Evolutionary conservation across 192 early-diverging fungal genomes (phyloP).

Genomic region (Backusella psychrophila): DNA sequence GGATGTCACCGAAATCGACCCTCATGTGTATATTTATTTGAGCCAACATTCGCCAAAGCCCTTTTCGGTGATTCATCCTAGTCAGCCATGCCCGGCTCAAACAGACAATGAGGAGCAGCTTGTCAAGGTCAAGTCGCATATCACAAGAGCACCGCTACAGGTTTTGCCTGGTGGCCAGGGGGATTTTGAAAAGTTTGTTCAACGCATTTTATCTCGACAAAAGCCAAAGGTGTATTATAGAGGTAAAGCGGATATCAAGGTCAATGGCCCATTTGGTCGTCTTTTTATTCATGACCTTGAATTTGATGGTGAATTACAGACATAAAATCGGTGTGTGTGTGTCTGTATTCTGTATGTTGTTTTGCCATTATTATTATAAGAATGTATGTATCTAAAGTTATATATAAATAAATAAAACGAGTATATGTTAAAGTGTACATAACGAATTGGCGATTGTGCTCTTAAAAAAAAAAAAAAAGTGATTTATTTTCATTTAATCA

Average conservation of each 20-base stretch:
- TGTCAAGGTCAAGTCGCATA: constrained; percentile 18
- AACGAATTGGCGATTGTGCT: neutral
- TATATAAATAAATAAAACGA: neutral
- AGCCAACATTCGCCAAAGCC: constrained; percentile 11
- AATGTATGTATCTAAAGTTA: neutral
- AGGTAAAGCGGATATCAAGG: constrained; percentile 22
- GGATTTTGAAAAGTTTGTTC: constrained; percentile 35
- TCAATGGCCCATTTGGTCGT: constrained; percentile 25
- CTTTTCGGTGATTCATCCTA: constrained; percentile 26
- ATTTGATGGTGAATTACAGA: constrained; percentile 31
- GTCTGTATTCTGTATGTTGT: neutral
- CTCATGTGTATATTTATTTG: constrained; percentile 28
- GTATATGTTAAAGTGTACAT: neutral
- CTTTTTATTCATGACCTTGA: constrained; percentile 21
- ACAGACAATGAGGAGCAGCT: constrained; percentile 7
- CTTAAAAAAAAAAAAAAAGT: neutral
- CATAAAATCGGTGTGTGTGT: neutral
- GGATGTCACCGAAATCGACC: constrained; percentile 22
- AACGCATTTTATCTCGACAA: constrained; percentile 13
- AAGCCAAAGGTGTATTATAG: constrained; percentile 13
- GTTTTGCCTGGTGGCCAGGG: constrained; percentile 19
- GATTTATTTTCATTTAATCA: neutral
- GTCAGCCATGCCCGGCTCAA: constrained; percentile 16
- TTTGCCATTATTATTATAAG: neutral
- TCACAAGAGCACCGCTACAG: constrained; percentile 21